Base-by-base conservation (phyloP, 108 stramenopile species). In the Stephanodiscus minutulus region DNA sequence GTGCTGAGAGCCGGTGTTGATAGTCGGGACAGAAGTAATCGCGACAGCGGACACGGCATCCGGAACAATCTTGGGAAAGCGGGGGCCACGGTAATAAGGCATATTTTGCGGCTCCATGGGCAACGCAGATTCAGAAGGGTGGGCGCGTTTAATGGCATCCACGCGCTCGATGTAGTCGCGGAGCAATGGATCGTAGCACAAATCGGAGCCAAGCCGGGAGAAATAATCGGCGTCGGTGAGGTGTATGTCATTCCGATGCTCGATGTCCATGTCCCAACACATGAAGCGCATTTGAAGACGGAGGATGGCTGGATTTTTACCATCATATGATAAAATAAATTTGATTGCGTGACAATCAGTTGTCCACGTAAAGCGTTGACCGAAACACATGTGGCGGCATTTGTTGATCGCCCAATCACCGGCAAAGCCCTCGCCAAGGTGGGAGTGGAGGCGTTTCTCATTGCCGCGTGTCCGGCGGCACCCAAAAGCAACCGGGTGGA, bases 381-480 rank as follows among this genome's bases (percentile, higher is more conserved):
- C 55, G 31, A 56, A 29, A 10, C 55, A 56, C 55, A 56, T 56
- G 15, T 56, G 55, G 0, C 28, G 24, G n/a, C 29, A 31, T 29
- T 56, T 56, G 13, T 56, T 56, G 1, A 31, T 56, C 6, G 55
- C 28, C 55, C 28, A 56, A 29, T 31, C 55, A 0, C 55, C 55
- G 7, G 55, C 28, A 12, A 56, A 56, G 12, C 55, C 55, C 31
- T 33, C 31, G 5, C 31, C 31, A 33, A 33, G 31, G 31, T 33
- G 47, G 47, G 47, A n/a, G 6, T 39, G 39, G 1, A 39, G 8
- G 39, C 39, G 39, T 1, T 8, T 4, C 8, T 39, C 39, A 18
- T 52, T 52, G 0, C 24, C 24, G 5, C 24, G 28, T 2, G 27
- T 29, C 29, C 27, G 27, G 5, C 7, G 24, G 11, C 27, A 31